phyloP scores from a whole-genome alignment of 257 asterid species.

The Jaltomata sinuosa region DNA sequence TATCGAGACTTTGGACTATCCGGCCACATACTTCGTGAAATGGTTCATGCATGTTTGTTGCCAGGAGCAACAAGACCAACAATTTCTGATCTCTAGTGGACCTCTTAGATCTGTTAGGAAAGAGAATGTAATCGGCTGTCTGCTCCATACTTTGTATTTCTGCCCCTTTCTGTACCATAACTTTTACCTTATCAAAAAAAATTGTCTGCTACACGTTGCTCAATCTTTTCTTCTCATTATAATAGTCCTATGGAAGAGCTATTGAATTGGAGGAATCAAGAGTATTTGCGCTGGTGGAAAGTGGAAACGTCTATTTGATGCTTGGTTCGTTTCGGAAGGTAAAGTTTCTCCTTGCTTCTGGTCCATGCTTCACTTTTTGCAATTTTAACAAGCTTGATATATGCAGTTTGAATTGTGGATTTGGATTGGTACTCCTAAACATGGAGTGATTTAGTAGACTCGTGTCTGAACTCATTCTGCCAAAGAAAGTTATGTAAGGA shows the following conservation, averaged over 20 bases:
- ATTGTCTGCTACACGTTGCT: neutral
- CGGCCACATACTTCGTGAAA: no score
- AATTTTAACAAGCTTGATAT: neutral
- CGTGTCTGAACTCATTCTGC: neutral
- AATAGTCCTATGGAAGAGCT: slow-evolving; percentile 91
- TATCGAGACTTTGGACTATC: no score
- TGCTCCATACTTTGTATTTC: neutral
- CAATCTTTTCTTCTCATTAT: slow-evolving; percentile 17
- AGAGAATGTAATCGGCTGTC: neutral
- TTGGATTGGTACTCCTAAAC: neutral
- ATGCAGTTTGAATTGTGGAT: neutral
- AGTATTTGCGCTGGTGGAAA: slow-evolving; percentile 79
- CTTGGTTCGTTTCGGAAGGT: slow-evolving; percentile 82
- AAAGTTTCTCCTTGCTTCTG: slow-evolving; percentile 8
- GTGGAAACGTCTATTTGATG: slow-evolving; percentile 85
- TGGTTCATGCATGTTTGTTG: no score
- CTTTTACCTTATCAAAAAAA: neutral
- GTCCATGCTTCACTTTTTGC: neutral
- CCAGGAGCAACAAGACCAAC: no score
- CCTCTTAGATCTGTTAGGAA: neutral
- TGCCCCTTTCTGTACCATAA: neutral
- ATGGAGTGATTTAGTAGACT: neutral
- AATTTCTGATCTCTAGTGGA: no score
- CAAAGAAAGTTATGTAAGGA: neutral
- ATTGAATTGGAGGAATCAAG: slow-evolving; percentile 77